Evolutionary conservation across 2,329 filamentous ascomycete species (phyloP).

Genomic region (Ophiognomonia clavigignenti-juglandacearum): DNA sequence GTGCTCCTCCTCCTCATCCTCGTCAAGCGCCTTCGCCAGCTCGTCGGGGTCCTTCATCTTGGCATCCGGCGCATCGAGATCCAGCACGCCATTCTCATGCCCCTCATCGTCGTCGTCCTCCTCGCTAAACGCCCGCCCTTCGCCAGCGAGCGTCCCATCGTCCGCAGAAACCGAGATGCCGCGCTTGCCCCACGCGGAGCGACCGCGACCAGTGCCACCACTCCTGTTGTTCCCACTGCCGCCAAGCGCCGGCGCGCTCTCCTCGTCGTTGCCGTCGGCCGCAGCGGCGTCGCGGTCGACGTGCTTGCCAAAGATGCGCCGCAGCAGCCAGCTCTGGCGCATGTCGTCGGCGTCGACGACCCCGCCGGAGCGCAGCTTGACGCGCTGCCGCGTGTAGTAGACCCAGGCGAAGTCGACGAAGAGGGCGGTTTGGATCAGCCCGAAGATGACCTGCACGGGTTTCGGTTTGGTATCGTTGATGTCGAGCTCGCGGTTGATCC

Average conservation of each 20-base stretch:
- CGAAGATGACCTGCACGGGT: slow-evolving; percentile 75
- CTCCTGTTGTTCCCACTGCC: slow-evolving; percentile 11
- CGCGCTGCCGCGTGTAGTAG: slow-evolving; percentile 87
- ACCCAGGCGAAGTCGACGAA: slow-evolving; percentile 97
- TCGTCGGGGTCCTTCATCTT: slow-evolving; percentile 65
- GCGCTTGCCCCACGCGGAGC: slow-evolving; percentile 57
- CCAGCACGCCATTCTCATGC: slow-evolving; percentile 36
- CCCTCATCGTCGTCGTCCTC: slow-evolving; percentile 36
- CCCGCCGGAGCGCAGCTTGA: slow-evolving; percentile 85
- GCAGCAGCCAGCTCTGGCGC: slow-evolving; percentile 77
- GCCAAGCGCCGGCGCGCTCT: slow-evolving; percentile 47
- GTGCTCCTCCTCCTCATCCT: slow-evolving; percentile 45
- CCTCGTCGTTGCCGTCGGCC: slow-evolving; percentile 53
- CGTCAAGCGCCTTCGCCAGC: slow-evolving; percentile 53
- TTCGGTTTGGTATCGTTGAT: slow-evolving; percentile 56
- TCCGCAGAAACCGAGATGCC: slow-evolving; percentile 65
- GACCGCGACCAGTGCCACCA: slow-evolving; percentile 18
- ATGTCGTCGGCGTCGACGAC: slow-evolving; percentile 89
- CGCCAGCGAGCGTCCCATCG: slow-evolving; percentile 50
- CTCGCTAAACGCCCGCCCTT: slow-evolving; percentile 34
- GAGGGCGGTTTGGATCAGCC: slow-evolving; percentile 80
- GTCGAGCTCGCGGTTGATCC: slow-evolving; percentile 68
- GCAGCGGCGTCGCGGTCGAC: slow-evolving; percentile 41
- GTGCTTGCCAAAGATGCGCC: slow-evolving; percentile 66
- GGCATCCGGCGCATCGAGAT: slow-evolving; percentile 44